phyloP scores from a whole-genome alignment of 1,139 yeast genomes.

The Saccharomycopsis hybrid region DNA sequence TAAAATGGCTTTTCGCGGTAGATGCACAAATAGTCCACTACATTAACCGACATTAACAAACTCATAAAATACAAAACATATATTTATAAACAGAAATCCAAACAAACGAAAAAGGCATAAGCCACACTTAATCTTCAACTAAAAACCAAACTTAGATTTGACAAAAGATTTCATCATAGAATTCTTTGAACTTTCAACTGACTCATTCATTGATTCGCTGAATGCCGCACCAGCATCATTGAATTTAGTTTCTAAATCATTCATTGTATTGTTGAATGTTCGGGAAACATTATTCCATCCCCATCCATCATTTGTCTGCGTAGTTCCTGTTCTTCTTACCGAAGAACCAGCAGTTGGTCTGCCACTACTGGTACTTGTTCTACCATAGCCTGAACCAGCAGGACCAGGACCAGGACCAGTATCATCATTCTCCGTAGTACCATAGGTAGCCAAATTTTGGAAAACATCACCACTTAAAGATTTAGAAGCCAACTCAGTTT shows the following conservation, averaged over 20 bases:
- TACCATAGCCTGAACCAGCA: background rate
- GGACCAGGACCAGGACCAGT: slow-evolving; percentile 30
- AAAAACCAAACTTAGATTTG: slow-evolving; percentile 37
- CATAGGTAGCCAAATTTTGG: background rate
- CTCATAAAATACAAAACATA: too few species aligned
- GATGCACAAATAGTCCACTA: too few species aligned
- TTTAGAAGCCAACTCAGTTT: slow-evolving; percentile 51
- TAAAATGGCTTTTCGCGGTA: too few species aligned
- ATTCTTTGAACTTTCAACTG: slow-evolving; percentile 44
- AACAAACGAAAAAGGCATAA: too few species aligned
- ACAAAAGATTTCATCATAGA: slow-evolving; percentile 47
- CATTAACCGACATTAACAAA: too few species aligned
- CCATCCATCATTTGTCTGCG: slow-evolving; percentile 15
- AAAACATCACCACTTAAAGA: slow-evolving; percentile 16
- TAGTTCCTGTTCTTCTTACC: background rate
- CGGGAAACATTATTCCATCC: slow-evolving; percentile 34
- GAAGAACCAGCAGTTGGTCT: background rate
- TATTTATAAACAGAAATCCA: too few species aligned
- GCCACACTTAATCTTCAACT: background rate
- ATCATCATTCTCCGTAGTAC: slow-evolving; percentile 15
- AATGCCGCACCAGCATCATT: slow-evolving; percentile 53
- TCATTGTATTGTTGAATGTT: slow-evolving; percentile 46
- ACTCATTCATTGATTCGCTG: slow-evolving; percentile 48
- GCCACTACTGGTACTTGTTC: background rate
- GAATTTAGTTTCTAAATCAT: slow-evolving; percentile 46